These are phyloP conservation scores for Carex littledalei DNA, from an alignment of 176 grass and related monocot genomes.

Conservation along the genomic window DNA sequence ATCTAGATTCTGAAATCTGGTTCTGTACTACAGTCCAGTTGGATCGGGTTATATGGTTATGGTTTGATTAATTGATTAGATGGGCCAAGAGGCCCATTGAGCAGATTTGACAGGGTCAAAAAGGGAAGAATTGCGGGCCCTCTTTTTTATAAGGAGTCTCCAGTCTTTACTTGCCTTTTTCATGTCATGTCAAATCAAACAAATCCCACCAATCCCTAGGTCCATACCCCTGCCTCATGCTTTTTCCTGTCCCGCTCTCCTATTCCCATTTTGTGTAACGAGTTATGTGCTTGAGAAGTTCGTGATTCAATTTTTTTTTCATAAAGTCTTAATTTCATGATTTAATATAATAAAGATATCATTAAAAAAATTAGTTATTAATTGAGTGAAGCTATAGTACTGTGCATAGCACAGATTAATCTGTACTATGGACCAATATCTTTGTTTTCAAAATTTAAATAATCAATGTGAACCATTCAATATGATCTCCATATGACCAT, in stretches of 20 bases:
- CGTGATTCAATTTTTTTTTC: too few species aligned
- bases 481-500: too few species aligned
- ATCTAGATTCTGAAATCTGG: neutral
- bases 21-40: neutral
- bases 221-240: neutral
- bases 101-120: constrained; percentile 14
- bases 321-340: too few species aligned
- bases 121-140: neutral
- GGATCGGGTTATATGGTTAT: neutral
- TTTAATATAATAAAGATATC: too few species aligned
- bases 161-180: neutral
- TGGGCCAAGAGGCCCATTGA: neutral
- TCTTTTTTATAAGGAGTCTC: neutral
- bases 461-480: too few species aligned
- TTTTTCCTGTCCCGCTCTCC: neutral
- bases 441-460: too few species aligned
- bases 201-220: constrained; percentile 11
- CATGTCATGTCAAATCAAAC: neutral
- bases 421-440: too few species aligned
- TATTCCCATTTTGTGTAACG: neutral
- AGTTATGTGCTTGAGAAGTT: neutral
- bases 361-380: too few species aligned
- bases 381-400: too few species aligned
- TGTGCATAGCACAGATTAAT: too few species aligned
- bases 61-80: neutral